Percentiles rank a stretch among this genome's conserved stretches.
These are phyloP conservation scores for Elongisporangium undulatum DNA, from an alignment of 352 stramenopile genomes.

Conservation along the genomic window DNA sequence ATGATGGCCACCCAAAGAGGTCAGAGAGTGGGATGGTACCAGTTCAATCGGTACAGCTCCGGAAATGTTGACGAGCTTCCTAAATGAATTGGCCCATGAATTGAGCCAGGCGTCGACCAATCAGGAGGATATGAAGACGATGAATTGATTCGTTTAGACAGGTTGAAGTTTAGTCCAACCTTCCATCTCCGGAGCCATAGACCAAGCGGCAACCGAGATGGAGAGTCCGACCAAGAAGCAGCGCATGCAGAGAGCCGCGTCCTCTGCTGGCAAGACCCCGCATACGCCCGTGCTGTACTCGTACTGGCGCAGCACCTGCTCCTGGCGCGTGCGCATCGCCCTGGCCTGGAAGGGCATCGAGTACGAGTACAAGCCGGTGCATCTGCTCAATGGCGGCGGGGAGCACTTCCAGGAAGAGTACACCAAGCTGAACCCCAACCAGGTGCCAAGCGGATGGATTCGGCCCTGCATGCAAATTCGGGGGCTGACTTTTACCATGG, in stretches of 20 bases:
- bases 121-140: not conserved
- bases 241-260: conserved; percentile 1
- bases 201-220: conserved; percentile 5
- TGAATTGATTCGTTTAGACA: not conserved
- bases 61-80: not conserved
- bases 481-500: not conserved
- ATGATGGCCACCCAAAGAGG: not conserved
- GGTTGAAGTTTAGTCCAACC: not conserved
- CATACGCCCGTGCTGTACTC: conserved; percentile 55
- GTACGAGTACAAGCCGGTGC: conserved; percentile 72
- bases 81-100: not conserved
- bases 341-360: conserved; percentile 82
- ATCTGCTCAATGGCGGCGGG: conserved; percentile 57
- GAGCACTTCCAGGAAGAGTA: conserved; percentile 62
- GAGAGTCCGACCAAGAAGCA: conserved; percentile 3
- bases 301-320: conserved; percentile 88
- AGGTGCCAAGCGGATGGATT: conserved; percentile 16
- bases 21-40: not conserved
- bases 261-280: not conserved
- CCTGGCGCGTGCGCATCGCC: conserved; percentile 88
- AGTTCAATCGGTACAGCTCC: not conserved
- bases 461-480: not conserved
- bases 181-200: not conserved
- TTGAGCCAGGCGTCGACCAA: not conserved
- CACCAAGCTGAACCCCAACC: conserved; percentile 57